Conservation (phyloP, 2,329 filamentous ascomycete species). For the Aspergillus costaricaensis region DNA sequence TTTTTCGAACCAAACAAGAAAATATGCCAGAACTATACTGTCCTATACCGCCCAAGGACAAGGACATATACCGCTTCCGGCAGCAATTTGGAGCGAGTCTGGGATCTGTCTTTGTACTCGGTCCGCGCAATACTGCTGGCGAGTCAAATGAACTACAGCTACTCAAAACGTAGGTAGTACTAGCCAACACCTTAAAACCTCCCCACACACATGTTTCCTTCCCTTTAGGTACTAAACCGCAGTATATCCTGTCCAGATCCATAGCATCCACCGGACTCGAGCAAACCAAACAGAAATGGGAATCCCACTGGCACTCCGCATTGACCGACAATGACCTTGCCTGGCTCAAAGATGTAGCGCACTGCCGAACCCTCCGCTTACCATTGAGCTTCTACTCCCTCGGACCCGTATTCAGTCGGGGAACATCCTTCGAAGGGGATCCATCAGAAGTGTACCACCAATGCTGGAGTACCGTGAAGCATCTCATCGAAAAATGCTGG, state of each 20-base stretch:
- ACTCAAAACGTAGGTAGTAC: conserved; percentile 42
- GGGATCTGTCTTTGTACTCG: conserved; percentile 61
- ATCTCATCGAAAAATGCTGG: conserved; percentile 49
- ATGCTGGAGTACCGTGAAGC: conserved; percentile 56
- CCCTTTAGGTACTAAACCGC: neutral
- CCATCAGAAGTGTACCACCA: conserved; percentile 53
- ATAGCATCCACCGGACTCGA: conserved; percentile 52
- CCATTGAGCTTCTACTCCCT: conserved; percentile 63
- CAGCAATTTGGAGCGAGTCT: conserved; percentile 63
- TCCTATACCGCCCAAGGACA: conserved; percentile 17
- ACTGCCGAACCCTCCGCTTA: conserved; percentile 60
- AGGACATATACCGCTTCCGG: conserved; percentile 52
- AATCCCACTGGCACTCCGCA: conserved; percentile 56
- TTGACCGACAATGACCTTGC: conserved; percentile 54
- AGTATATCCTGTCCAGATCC: conserved; percentile 29
- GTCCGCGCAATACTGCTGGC: conserved; percentile 49
- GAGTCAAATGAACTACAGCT: conserved; percentile 56
- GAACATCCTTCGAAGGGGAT: conserved; percentile 54
- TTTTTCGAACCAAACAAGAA: neutral
- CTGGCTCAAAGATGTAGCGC: conserved; percentile 55
- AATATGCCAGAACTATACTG: conserved; percentile 3
- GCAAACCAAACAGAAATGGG: conserved; percentile 52
- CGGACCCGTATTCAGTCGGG: conserved; percentile 51
- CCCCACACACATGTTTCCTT: too few species aligned
- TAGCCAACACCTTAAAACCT: neutral